A percentile compares a stretch with the other conserved stretches of the same genome.
Evolutionary conservation across 176 grass and related monocot species (phyloP).

Genomic region (Juncus inflexus): DNA sequence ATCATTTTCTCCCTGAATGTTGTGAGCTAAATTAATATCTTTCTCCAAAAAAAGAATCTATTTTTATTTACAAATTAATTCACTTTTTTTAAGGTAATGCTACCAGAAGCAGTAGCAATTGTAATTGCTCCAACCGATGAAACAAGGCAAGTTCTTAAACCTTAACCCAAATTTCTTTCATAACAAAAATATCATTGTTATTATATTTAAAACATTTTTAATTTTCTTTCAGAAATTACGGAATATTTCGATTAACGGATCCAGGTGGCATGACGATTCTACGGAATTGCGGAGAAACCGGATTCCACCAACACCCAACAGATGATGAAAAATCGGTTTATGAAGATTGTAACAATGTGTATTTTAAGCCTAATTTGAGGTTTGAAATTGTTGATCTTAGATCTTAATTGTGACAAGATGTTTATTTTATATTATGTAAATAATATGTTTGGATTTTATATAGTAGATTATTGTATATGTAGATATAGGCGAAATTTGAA

Average conservation of each 20-base stretch:
- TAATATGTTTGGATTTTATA: no score
- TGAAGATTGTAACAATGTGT: slow-evolving; percentile 65
- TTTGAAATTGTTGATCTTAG: slow-evolving; percentile 96
- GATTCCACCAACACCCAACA: slow-evolving; percentile 64
- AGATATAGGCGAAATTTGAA: background rate
- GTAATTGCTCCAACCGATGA: slow-evolving; percentile 91
- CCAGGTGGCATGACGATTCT: slow-evolving; percentile 68
- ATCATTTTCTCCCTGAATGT: background rate
- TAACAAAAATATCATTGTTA: slow-evolving; percentile 9
- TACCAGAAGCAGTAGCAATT: slow-evolving; percentile 90
- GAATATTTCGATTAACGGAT: slow-evolving; percentile 88
- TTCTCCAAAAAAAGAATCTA: background rate
- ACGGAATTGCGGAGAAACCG: slow-evolving; percentile 62
- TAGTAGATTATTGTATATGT: background rate
- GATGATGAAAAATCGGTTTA: slow-evolving; percentile 47
- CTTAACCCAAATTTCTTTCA: background rate
- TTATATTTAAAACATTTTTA: slow-evolving; percentile 29
- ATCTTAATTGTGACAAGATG: slow-evolving; percentile 32
- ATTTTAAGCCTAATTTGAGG: slow-evolving; percentile 70
- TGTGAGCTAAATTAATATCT: background rate
- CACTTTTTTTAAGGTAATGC: slow-evolving; percentile 57
- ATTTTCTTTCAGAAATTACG: slow-evolving; percentile 55
- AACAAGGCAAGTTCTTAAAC: slow-evolving; percentile 48
- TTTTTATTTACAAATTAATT: background rate
- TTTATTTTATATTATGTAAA: no score